Conservation (phyloP, 495 filamentous ascomycete genomes). For the Aspergillus cavernicola region DNA sequence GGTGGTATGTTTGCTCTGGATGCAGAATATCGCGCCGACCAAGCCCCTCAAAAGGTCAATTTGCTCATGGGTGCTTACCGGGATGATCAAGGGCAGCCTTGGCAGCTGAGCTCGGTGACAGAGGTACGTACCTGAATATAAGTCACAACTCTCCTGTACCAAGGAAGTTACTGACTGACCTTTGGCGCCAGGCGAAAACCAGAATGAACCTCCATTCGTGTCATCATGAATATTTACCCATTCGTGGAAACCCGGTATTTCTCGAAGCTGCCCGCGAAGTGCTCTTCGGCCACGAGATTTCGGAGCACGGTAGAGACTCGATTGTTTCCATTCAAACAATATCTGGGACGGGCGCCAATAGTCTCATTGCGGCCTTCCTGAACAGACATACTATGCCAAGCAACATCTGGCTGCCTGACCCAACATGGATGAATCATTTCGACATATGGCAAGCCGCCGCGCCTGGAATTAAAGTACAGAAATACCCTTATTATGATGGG, state of each 20-base stretch:
- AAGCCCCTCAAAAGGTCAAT: constrained; percentile 30
- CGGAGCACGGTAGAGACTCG: neutral
- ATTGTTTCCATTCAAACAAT: constrained; percentile 58
- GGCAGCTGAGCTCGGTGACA: constrained; percentile 11
- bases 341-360: constrained; percentile 80
- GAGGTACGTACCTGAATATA: no score
- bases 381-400: constrained; percentile 26
- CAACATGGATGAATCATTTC: constrained; percentile 33
- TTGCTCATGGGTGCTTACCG: constrained; percentile 38
- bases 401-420: constrained; percentile 25
- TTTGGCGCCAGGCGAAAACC: neutral
- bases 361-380: constrained; percentile 74
- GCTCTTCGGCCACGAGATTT: constrained; percentile 5
- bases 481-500: constrained; percentile 33
- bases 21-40: constrained; percentile 29
- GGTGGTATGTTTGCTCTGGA: constrained; percentile 39
- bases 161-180: no score
- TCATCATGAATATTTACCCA: constrained; percentile 21
- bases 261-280: constrained; percentile 13
- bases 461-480: constrained; percentile 13
- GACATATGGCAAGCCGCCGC: constrained; percentile 24
- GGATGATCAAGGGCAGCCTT: constrained; percentile 37
- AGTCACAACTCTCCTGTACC: no score
- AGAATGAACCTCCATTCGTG: neutral
- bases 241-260: constrained; percentile 12